phyloP scores from a whole-genome alignment of 768 basidiomycete species.

The Lepiota venenata region DNA sequence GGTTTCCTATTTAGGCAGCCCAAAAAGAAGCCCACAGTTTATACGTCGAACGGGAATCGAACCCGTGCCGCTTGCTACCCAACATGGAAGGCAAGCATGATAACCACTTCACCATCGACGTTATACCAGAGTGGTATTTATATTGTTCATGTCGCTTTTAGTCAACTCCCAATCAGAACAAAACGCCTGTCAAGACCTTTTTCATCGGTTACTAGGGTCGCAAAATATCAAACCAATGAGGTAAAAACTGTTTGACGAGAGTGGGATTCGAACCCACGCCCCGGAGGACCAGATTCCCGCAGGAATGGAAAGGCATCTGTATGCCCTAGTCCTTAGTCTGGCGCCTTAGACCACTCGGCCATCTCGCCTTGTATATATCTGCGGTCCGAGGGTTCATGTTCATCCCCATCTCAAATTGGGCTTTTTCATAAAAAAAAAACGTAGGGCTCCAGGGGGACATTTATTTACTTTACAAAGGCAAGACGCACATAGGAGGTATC shows the following conservation, averaged over 20 bases:
- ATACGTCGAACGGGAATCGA: slow-evolving; percentile 72
- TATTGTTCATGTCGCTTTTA: background rate
- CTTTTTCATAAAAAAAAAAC: too few relatives aligned
- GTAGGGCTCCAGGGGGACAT: too few relatives aligned
- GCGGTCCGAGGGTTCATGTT: too few relatives aligned
- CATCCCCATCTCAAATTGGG: background rate
- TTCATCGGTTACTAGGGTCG: too few relatives aligned
- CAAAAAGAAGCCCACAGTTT: slow-evolving; percentile 12
- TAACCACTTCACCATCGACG: slow-evolving; percentile 85
- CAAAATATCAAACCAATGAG: background rate
- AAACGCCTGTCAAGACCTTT: too few relatives aligned
- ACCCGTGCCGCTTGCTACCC: slow-evolving; percentile 66
- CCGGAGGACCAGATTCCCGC: slow-evolving; percentile 22
- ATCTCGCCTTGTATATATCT: slow-evolving; percentile 36
- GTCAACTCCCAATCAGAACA: too few relatives aligned
- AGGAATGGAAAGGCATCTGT: background rate
- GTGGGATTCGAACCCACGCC: slow-evolving; percentile 54
- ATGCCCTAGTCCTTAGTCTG: slow-evolving; percentile 41
- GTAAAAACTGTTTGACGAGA: slow-evolving; percentile 26
- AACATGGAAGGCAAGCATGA: slow-evolving; percentile 86
- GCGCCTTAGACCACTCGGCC: slow-evolving; percentile 83
- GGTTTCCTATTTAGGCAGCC: background rate
- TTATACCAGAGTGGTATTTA: background rate
- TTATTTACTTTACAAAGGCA: too few relatives aligned
- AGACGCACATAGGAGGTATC: too few relatives aligned